Percentiles rank a stretch among this genome's conserved stretches.
Evolutionary conservation across 73 alveolate species (phyloP).

Genomic region (Paramecium biaurelia): DNA sequence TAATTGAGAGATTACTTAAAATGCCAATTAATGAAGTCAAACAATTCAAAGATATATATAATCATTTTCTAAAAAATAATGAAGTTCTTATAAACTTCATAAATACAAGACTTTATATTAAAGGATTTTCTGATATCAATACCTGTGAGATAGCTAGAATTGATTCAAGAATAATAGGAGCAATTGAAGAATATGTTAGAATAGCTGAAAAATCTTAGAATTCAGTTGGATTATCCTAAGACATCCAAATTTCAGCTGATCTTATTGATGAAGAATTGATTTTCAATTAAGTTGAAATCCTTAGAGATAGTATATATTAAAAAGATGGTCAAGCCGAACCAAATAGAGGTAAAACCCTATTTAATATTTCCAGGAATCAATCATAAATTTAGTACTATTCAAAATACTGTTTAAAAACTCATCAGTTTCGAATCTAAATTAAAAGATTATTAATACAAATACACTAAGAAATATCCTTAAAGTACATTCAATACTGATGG

Average conservation of each 20-base stretch:
- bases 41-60: background rate
- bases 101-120: background rate
- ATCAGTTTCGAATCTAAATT: background rate
- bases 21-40: background rate
- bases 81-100: background rate
- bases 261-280: slow-evolving; percentile 24
- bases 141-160: slow-evolving; percentile 8
- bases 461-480: background rate
- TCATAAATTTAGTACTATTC: background rate
- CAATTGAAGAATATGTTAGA: slow-evolving; percentile 8
- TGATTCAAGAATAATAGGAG: background rate
- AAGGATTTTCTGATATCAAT: slow-evolving; percentile 14
- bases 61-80: background rate
- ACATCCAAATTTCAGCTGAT: background rate
- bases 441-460: background rate
- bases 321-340: background rate
- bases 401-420: background rate
- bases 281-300: background rate
- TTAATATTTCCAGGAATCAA: background rate
- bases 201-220: background rate
- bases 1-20: background rate
- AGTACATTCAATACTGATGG: background rate
- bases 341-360: background rate
- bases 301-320: background rate
- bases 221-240: background rate